Base-by-base conservation (phyloP, 495 filamentous ascomycete species). In the Neurospora terricola region DNA sequence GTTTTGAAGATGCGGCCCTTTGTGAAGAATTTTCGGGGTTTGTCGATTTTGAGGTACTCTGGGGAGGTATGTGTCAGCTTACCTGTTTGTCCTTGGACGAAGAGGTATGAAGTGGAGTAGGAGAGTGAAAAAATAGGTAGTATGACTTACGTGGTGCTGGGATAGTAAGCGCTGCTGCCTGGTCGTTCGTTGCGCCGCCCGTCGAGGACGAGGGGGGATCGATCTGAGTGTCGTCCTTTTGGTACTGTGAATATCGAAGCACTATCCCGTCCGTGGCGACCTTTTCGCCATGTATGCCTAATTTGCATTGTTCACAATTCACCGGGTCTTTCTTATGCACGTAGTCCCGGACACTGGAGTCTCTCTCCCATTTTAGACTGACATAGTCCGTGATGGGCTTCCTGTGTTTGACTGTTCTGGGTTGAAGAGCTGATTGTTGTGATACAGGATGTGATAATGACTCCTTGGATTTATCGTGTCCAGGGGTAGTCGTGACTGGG, bases 21-120 rank as follows among this genome's bases (percentile, higher is more conserved):
- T 69, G 76, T 76, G 73, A 83, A 80, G 81, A 86, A 86, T 73
- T 81, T 83, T 71, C 82, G 82, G 38, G 78, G 79, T 43, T 81
- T 83, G 54, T 76, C 62, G 36, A 77, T 70, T 37, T 71, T 54
- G 39, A 76, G 27, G 75, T 80, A 80, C 38, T 40, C 78, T 79
- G 59, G 10, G 8, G 12, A 34, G 5, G 6, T 30, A 11, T 21
- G 36, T 11, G 69, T 70, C 34, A 70, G 69, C 69, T 66, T 66
- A 16, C 4, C 38, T 14, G 8, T 12, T 14, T 40, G 38, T 40
- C 6, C 6, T 18, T 42, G 14, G 40, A 6, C 40, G 16, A 3
- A 36, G 34, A 36, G 34, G 7, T 7, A 23, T 23, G 10, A 12
- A 6, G 21, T 23, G 9, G n/a, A 23, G 45, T 5, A 1, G 5